Conservation (phyloP, 495 filamentous ascomycete species). For the Penicillium crystallinum region DNA sequence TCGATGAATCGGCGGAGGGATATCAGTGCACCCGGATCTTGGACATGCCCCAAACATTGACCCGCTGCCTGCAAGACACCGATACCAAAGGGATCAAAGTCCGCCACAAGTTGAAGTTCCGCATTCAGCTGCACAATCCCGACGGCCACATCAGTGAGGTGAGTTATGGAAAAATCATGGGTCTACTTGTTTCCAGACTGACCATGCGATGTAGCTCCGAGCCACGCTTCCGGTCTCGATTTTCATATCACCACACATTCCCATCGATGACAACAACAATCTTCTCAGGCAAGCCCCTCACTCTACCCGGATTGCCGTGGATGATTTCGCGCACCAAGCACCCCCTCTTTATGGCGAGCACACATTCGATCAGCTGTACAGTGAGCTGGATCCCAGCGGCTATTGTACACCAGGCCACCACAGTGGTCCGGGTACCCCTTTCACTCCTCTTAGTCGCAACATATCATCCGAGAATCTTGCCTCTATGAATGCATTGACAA, state of each 20-base stretch:
- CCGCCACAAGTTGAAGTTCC: slow-evolving; percentile 78
- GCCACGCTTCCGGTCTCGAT: slow-evolving; percentile 81
- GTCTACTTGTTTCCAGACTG: background rate
- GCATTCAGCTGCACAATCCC: slow-evolving; percentile 83
- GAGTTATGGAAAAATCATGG: slow-evolving; percentile 9
- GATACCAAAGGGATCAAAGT: slow-evolving; percentile 80
- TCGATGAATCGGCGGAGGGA: slow-evolving; percentile 71
- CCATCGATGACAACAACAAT: slow-evolving; percentile 74
- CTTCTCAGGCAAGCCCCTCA: slow-evolving; percentile 51
- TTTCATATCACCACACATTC: slow-evolving; percentile 89
- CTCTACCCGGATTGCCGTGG: slow-evolving; percentile 27
- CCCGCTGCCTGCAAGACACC: slow-evolving; percentile 78
- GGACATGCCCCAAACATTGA: slow-evolving; percentile 69
- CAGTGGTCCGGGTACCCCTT: slow-evolving; percentile 72
- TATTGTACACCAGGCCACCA: slow-evolving; percentile 68
- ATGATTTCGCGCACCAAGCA: slow-evolving; percentile 51
- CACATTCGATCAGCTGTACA: slow-evolving; percentile 80
- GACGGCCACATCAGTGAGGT: slow-evolving; percentile 91
- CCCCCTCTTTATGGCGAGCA: slow-evolving; percentile 88
- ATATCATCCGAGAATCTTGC: slow-evolving; percentile 76
- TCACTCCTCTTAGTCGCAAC: slow-evolving; percentile 66
- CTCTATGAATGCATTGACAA: slow-evolving; percentile 54
- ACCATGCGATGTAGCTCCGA: slow-evolving; percentile 52
- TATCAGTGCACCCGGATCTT: slow-evolving; percentile 67
- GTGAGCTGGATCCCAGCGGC: slow-evolving; percentile 69